phyloP scores from a whole-genome alignment of 2,329 filamentous ascomycete species.

The Penicillium sp. region DNA sequence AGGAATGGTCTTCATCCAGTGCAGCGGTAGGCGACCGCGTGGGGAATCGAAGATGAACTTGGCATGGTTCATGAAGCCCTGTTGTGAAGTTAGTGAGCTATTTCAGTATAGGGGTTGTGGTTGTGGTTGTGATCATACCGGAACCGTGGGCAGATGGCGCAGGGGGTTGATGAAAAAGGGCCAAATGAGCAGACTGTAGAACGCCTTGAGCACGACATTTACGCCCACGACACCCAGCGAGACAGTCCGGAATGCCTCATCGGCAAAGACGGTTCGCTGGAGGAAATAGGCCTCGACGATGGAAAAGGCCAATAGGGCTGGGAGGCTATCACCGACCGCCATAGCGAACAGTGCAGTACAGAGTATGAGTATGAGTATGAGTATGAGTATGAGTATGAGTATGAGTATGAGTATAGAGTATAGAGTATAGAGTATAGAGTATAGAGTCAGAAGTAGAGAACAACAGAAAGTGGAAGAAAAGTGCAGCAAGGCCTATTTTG shows the following conservation, averaged over 20 bases:
- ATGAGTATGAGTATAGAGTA: too few species aligned
- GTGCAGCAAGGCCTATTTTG: not conserved
- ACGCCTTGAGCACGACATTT: conserved; percentile 22
- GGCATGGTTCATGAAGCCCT: conserved; percentile 26
- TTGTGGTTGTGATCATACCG: conserved; percentile 4
- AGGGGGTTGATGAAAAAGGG: conserved; percentile 49
- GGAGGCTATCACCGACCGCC: conserved; percentile 6
- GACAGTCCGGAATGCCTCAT: conserved; percentile 24
- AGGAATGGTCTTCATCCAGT: conserved; percentile 50
- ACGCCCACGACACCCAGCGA: conserved; percentile 19
- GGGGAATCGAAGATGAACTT: conserved; percentile 33
- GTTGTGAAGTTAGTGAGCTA: too few species aligned
- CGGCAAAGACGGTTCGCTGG: conserved; percentile 24
- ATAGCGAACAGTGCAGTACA: not conserved
- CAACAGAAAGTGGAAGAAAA: not conserved
- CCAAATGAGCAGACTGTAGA: conserved; percentile 46
- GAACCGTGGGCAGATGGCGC: conserved; percentile 46
- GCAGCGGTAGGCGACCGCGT: conserved; percentile 27
- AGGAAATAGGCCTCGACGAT: conserved; percentile 29
- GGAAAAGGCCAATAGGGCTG: conserved; percentile 18
- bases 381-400: too few species aligned
- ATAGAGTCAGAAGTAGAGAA: not conserved
- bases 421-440: not conserved
- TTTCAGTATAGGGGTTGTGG: not conserved
- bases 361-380: too few species aligned